Evolutionary conservation across 2,329 filamentous ascomycete genomes (phyloP).

Genomic region (Aspergillus ruber): DNA sequence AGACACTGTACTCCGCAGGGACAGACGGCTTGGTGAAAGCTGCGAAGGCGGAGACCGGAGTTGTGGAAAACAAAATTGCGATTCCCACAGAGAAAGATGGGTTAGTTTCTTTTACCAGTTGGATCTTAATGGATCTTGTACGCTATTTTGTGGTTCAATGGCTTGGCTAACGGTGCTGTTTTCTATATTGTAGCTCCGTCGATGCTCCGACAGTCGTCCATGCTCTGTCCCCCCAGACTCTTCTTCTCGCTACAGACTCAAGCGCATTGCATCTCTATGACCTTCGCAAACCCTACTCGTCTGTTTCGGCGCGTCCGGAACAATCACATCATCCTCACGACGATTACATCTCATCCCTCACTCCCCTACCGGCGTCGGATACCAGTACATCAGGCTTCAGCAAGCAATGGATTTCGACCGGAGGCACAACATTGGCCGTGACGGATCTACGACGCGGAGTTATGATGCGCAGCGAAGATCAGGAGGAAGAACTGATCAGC

Average conservation of each 20-base stretch:
- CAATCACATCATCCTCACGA: conserved; percentile 82
- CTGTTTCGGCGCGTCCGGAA: conserved; percentile 58
- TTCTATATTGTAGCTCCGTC: conserved; percentile 37
- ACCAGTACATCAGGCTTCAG: conserved; percentile 81
- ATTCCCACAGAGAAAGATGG: conserved; percentile 52
- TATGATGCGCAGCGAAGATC: conserved; percentile 82
- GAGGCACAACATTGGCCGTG: conserved; percentile 82
- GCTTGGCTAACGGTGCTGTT: not conserved
- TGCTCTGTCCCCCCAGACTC: conserved; percentile 75
- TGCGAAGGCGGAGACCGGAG: conserved; percentile 52
- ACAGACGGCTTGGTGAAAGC: conserved; percentile 60
- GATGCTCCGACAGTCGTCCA: conserved; percentile 79
- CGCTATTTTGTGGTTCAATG: conserved; percentile 4
- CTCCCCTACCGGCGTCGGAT: conserved; percentile 70
- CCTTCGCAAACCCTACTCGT: conserved; percentile 55
- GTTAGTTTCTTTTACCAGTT: conserved; percentile 24
- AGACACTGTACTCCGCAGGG: conserved; percentile 55
- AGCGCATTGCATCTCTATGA: conserved; percentile 85
- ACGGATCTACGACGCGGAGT: conserved; percentile 84
- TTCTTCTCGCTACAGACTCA: conserved; percentile 86
- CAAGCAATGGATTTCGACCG: conserved; percentile 93
- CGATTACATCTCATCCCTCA: conserved; percentile 86
- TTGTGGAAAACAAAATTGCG: conserved; percentile 73
- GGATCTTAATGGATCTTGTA: not conserved
- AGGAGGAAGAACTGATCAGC: conserved; percentile 87